A percentile compares a stretch with the other conserved stretches of the same genome.
Conservation (phyloP, 257 asterid species). For the Jacaranda copaia region DNA sequence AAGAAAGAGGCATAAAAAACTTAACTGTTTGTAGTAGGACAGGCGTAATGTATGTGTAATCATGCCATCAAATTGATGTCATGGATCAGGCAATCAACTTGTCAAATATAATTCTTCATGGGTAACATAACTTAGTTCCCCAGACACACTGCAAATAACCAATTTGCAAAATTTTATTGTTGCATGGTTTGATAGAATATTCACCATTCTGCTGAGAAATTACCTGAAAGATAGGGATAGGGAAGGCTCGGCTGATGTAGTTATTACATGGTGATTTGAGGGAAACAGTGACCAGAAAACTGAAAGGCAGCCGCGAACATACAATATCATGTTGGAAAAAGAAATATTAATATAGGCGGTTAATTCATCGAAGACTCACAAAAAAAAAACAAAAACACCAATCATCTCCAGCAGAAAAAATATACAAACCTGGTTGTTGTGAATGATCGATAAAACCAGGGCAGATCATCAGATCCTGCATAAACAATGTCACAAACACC, state of each 20-base stretch:
- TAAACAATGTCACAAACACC: constrained; percentile 24
- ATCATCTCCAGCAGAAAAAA: background rate
- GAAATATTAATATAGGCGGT: background rate
- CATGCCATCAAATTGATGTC: background rate
- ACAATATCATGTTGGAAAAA: background rate
- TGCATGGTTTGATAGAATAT: no score
- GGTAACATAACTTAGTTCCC: background rate
- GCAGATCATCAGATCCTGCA: constrained; percentile 74
- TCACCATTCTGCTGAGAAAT: background rate
- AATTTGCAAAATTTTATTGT: no score
- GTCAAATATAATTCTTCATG: no score
- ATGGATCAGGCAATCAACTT: no score
- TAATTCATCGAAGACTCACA: constrained; percentile 6
- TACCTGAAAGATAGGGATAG: constrained; percentile 88
- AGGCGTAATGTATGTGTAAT: background rate
- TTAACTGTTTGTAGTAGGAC: background rate
- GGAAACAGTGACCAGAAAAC: constrained; percentile 93
- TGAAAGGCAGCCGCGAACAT: constrained; percentile 44
- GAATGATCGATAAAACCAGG: constrained; percentile 68
- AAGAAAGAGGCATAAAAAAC: background rate
- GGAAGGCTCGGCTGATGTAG: constrained; percentile 80
- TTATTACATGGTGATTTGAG: constrained; percentile 57
- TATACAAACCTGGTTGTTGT: constrained; percentile 59
- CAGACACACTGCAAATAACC: no score
- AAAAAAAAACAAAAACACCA: background rate